These are phyloP conservation scores for Penicillium sp. DNA, from an alignment of 2,329 filamentous ascomycete species.

Conservation along the genomic window DNA sequence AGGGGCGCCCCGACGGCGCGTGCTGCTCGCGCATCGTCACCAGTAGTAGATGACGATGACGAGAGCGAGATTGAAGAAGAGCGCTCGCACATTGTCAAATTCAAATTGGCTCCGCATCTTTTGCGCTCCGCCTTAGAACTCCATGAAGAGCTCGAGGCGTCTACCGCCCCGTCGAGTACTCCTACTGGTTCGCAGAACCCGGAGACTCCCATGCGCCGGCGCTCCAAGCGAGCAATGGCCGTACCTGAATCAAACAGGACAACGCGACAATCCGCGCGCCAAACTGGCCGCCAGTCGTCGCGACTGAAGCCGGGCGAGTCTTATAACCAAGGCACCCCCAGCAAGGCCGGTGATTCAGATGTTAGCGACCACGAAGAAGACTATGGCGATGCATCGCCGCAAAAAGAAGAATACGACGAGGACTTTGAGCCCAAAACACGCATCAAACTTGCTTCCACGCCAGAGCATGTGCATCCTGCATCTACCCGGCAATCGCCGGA, in stretches of 20 bases:
- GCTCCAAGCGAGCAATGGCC: slow-evolving; percentile 33
- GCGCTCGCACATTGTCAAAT: slow-evolving; percentile 22
- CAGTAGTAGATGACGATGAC: slow-evolving; percentile 1
- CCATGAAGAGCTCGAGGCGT: slow-evolving; percentile 20
- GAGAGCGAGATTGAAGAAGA: not conserved
- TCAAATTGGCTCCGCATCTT: slow-evolving; percentile 15
- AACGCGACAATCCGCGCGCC: slow-evolving; percentile 41
- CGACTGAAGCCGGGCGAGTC: slow-evolving; percentile 33
- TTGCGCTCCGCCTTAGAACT: not conserved
- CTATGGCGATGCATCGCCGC: not conserved
- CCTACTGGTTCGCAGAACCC: slow-evolving; percentile 18
- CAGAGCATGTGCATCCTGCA: not conserved
- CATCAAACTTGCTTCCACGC: slow-evolving; percentile 8
- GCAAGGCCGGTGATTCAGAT: slow-evolving; percentile 14
- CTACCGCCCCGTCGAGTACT: slow-evolving; percentile 5
- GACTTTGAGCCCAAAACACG: slow-evolving; percentile 13
- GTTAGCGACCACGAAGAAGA: slow-evolving; percentile 16
- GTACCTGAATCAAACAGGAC: slow-evolving; percentile 38
- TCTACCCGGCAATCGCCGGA: slow-evolving; percentile 1
- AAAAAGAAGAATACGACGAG: slow-evolving; percentile 13
- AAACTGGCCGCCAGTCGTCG: slow-evolving; percentile 29
- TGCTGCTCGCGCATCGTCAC: not conserved
- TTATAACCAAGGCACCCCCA: slow-evolving; percentile 22
- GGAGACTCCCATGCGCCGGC: slow-evolving; percentile 38
- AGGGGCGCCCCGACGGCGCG: slow-evolving; percentile 1